A percentile compares a stretch with the other conserved stretches of the same genome.
Evolutionary conservation across 2,329 filamentous ascomycete species (phyloP).

Genomic region (Cordyceps javanica): DNA sequence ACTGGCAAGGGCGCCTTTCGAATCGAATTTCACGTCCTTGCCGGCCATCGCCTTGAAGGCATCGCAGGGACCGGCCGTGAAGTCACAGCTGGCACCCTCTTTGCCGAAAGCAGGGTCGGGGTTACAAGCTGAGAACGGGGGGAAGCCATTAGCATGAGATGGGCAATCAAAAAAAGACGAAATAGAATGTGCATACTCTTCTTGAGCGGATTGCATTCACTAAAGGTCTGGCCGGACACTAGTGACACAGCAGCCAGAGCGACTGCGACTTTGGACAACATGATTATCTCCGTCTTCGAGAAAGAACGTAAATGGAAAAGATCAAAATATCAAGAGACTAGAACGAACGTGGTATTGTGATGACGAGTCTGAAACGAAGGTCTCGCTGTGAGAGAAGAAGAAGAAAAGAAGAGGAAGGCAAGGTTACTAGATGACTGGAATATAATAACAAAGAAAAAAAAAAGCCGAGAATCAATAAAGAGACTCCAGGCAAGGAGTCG

Average conservation of each 20-base stretch:
- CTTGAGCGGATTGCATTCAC: slow-evolving; percentile 48
- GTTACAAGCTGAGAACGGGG: slow-evolving; percentile 50
- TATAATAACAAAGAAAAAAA: not conserved
- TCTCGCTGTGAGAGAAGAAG: not conserved
- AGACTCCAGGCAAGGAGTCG: not conserved
- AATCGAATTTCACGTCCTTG: slow-evolving; percentile 42
- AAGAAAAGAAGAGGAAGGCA: not conserved
- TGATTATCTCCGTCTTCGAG: slow-evolving; percentile 29
- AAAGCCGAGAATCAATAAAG: not conserved
- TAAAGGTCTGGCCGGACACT: slow-evolving; percentile 50
- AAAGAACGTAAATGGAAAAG: not conserved
- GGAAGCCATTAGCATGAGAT: not conserved
- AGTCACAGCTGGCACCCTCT: slow-evolving; percentile 57
- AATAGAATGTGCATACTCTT: slow-evolving; percentile 33
- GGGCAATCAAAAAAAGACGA: not conserved
- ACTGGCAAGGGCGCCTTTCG: slow-evolving; percentile 48
- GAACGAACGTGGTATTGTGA: slow-evolving; percentile 4
- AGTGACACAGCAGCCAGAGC: slow-evolving; percentile 43
- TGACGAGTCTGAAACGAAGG: not conserved
- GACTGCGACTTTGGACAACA: slow-evolving; percentile 39
- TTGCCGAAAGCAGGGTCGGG: slow-evolving; percentile 70
- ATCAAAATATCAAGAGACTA: not conserved
- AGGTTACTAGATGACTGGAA: not conserved
- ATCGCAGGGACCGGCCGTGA: slow-evolving; percentile 64
- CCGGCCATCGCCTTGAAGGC: slow-evolving; percentile 40